Conservation (phyloP, 441 rosid genomes). For the Rhodomyrtus psidioides region DNA sequence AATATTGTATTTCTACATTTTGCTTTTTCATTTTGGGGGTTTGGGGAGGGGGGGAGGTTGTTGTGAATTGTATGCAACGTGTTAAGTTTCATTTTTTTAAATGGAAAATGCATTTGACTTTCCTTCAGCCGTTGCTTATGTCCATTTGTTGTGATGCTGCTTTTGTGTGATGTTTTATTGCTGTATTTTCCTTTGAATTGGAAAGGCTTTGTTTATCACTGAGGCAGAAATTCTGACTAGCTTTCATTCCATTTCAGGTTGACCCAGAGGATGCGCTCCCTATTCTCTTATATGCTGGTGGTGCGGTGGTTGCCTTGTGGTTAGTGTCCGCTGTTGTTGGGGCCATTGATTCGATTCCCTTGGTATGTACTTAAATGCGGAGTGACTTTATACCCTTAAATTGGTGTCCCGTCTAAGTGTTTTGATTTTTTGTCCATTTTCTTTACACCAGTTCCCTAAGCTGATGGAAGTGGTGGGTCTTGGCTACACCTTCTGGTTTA, state of each 20-base stretch:
- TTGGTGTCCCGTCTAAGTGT: not conserved
- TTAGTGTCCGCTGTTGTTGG: conserved; percentile 47
- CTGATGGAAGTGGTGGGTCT: conserved; percentile 87
- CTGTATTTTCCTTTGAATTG: not conserved
- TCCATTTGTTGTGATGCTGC: not conserved
- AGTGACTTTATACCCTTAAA: not conserved
- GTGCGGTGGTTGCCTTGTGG: conserved; percentile 56
- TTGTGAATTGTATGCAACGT: not conserved
- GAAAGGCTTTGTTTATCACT: not conserved
- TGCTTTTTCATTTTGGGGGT: not conserved
- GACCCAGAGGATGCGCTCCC: conserved; percentile 51
- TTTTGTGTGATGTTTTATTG: not conserved
- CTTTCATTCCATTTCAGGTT: conserved; percentile 31
- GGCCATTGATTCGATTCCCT: conserved; percentile 76
- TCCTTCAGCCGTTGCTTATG: not conserved
- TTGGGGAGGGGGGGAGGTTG: not conserved
- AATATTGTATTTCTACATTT: not conserved
- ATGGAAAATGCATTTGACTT: not conserved
- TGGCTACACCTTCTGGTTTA: conserved; percentile 79
- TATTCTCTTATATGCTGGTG: conserved; percentile 43
- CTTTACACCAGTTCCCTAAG: conserved; percentile 54
- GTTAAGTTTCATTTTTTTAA: not conserved
- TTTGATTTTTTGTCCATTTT: not conserved
- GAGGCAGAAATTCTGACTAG: not conserved
- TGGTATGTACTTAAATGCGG: conserved; percentile 34